These are phyloP conservation scores for Periconia sp. DNA, from an alignment of 2,329 filamentous ascomycete genomes.

Conservation along the genomic window DNA sequence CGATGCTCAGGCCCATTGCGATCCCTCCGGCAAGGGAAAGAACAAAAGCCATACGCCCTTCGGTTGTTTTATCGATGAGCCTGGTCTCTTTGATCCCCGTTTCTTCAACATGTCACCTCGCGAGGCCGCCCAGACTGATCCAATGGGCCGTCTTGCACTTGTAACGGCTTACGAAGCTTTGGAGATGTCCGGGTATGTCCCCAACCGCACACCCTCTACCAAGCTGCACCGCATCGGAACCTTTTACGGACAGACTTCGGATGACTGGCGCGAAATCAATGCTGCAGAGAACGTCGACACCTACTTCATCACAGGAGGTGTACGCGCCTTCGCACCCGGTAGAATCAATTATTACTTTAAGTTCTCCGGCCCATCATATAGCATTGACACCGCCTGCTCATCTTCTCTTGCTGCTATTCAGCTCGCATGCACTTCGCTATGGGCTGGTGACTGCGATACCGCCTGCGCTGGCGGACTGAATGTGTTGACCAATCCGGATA, in stretches of 20 bases:
- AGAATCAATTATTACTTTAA: slow-evolving; percentile 80
- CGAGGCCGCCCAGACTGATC: slow-evolving; percentile 80
- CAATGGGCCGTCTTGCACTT: slow-evolving; percentile 78
- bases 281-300: slow-evolving; percentile 73
- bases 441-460: slow-evolving; percentile 79
- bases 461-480: slow-evolving; percentile 81
- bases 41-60: slow-evolving; percentile 80
- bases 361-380: slow-evolving; percentile 74
- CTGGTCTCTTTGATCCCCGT: slow-evolving; percentile 78
- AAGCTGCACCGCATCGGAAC: slow-evolving; percentile 70
- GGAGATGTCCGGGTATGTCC: slow-evolving; percentile 80
- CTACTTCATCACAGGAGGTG: slow-evolving; percentile 69
- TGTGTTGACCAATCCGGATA: slow-evolving; percentile 80
- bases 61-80: slow-evolving; percentile 77
- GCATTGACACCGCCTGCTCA: slow-evolving; percentile 79
- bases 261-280: slow-evolving; percentile 80
- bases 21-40: slow-evolving; percentile 73
- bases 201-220: slow-evolving; percentile 72
- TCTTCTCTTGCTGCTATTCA: slow-evolving; percentile 76
- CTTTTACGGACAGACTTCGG: slow-evolving; percentile 76
- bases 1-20: slow-evolving; percentile 72
- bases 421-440: slow-evolving; percentile 73
- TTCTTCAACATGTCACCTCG: slow-evolving; percentile 89
- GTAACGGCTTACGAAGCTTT: slow-evolving; percentile 81
- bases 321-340: slow-evolving; percentile 66